phyloP scores from a whole-genome alignment of 2,329 filamentous ascomycete species.

The Aspergillus bombycis region DNA sequence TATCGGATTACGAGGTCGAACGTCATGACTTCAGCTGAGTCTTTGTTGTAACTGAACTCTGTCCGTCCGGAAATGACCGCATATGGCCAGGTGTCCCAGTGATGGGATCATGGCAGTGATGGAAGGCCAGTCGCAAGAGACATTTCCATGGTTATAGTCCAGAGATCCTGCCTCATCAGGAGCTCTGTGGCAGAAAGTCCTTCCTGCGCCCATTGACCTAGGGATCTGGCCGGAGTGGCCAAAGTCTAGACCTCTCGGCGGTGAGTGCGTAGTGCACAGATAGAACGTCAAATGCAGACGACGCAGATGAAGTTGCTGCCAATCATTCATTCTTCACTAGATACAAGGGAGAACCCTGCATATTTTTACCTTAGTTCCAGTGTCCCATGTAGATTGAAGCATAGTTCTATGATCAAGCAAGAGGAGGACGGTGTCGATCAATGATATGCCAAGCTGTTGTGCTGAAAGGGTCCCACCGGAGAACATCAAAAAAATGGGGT shows the following conservation, averaged over 20 bases:
- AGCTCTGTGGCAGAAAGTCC: not conserved
- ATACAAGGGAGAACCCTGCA: too few species aligned
- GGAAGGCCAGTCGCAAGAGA: not conserved
- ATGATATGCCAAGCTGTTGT: not conserved
- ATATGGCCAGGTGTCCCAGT: not conserved
- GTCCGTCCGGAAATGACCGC: not conserved
- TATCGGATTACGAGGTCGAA: not conserved
- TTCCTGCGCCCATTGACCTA: not conserved
- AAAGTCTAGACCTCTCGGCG: not conserved
- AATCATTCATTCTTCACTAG: too few species aligned
- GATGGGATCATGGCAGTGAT: not conserved
- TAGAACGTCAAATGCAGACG: too few species aligned
- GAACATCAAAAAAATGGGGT: not conserved
- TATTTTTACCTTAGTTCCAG: too few species aligned
- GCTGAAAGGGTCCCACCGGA: not conserved
- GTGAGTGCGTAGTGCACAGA: not conserved
- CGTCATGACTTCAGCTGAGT: constrained; percentile 1
- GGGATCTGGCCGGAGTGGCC: not conserved
- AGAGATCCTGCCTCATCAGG: not conserved
- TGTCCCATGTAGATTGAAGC: too few species aligned
- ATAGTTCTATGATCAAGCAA: not conserved
- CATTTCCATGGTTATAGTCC: not conserved
- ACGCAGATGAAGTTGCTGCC: too few species aligned
- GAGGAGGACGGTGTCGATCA: not conserved
- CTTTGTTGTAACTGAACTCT: not conserved